These are phyloP conservation scores for Calcarisporium arbuscula DNA, from an alignment of 2,329 filamentous ascomycete species.

Conservation along the genomic window DNA sequence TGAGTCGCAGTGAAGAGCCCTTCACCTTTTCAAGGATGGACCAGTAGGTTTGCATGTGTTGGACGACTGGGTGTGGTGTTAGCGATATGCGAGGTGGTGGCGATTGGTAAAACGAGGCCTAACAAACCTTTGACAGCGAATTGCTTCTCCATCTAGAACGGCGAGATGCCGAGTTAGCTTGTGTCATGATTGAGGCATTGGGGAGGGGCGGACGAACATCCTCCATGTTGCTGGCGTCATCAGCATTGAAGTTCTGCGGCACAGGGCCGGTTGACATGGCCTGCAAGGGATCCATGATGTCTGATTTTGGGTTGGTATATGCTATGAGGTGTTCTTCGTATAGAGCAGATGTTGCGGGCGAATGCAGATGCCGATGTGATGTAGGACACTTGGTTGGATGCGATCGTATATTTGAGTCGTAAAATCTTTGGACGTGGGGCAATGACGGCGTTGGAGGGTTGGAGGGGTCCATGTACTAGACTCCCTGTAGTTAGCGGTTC, in stretches of 20 bases:
- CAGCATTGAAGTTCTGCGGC: conserved; percentile 54
- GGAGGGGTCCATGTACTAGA: too few species aligned
- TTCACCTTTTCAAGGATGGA: conserved; percentile 84
- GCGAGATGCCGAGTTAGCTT: background rate
- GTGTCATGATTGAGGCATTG: background rate
- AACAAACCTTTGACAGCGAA: conserved; percentile 85
- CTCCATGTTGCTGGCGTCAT: conserved; percentile 49
- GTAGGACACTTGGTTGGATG: too few species aligned
- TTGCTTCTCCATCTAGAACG: conserved; percentile 85
- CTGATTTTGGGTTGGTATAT: background rate
- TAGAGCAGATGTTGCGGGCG: background rate
- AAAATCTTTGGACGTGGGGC: too few species aligned
- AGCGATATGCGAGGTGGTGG: background rate
- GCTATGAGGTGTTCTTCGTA: background rate
- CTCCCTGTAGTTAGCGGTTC: too few species aligned
- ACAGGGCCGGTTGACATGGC: conserved; percentile 27
- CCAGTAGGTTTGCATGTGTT: conserved; percentile 98
- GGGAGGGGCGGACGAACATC: conserved; percentile 37
- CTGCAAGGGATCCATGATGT: conserved; percentile 33
- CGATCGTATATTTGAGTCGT: too few species aligned
- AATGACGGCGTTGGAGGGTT: too few species aligned
- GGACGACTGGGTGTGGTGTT: conserved; percentile 53
- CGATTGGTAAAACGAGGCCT: background rate
- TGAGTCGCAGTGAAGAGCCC: conserved; percentile 83
- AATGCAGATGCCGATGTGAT: too few species aligned